Percentiles rank a stretch among this genome's conserved stretches.
phyloP scores from a whole-genome alignment of 1,284 basidiomycete species.

The Meira nashicola region DNA sequence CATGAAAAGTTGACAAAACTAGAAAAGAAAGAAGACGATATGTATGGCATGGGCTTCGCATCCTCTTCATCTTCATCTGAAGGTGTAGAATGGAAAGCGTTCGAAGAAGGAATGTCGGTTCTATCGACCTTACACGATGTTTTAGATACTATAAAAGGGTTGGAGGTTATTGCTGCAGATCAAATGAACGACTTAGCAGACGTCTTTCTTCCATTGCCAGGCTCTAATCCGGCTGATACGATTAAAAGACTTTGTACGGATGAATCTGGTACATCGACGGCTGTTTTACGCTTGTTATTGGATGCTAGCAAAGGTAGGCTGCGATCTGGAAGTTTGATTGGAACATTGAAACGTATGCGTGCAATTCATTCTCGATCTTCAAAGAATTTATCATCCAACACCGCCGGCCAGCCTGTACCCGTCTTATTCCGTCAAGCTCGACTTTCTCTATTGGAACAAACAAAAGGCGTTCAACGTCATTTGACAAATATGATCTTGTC shows the following conservation, averaged over 20 bases:
- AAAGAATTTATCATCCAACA: background rate
- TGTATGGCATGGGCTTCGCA: background rate
- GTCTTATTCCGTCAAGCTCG: constrained; percentile 54
- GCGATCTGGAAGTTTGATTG: background rate
- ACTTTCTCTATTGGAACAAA: constrained; percentile 64
- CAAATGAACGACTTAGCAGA: background rate
- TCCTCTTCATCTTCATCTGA: background rate
- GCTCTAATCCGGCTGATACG: background rate
- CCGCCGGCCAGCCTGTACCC: too few species aligned
- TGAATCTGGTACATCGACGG: constrained; percentile 10
- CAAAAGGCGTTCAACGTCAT: constrained; percentile 68
- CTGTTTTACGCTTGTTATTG: constrained; percentile 13
- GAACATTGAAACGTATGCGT: background rate
- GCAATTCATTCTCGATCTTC: background rate
- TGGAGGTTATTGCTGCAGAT: background rate
- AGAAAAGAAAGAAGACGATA: background rate
- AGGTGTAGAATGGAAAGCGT: constrained; percentile 14
- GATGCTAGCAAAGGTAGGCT: background rate
- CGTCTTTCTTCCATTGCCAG: background rate
- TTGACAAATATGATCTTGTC: constrained; percentile 77
- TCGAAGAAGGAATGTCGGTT: constrained; percentile 4
- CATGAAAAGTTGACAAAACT: background rate
- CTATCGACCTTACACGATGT: background rate
- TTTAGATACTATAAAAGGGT: background rate
- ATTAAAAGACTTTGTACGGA: background rate